Base-by-base conservation (phyloP, 2,329 filamentous ascomycete genomes). In the Neopestalotiopsis sp. region DNA sequence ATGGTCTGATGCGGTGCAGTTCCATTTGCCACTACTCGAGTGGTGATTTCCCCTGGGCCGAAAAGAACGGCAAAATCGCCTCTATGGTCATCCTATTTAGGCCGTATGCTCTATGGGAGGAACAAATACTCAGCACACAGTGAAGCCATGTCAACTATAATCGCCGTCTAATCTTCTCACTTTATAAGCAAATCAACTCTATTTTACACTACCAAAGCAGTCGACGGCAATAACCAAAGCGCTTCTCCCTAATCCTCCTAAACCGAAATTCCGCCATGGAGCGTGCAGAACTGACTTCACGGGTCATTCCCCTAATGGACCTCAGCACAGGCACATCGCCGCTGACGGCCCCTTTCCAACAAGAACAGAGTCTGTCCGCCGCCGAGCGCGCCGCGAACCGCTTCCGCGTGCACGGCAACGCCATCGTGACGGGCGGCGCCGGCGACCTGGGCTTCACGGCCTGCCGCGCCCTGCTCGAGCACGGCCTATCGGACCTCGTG, bases 401-500 rank as follows among this genome's bases (percentile, higher is more conserved):
- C 24, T 82, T 81, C 73, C 68, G 75, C 3, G 69, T 81, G 38
- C 42, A 67, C 0, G 79, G 79, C 20, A 79, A 77, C 49, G 78
- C 74, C 49, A 74, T 79, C 85, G 85, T 93, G 13, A 92, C 91
- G 0, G 91, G 91, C 20, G 91, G 91, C 40, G 87, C 89, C 14
- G 91, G 91, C 4, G 89, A 86, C 12, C 81, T 92, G 0, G 90
- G 88, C 6, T 82, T 90, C 9, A 82, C 84, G 67, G 85, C 86
- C 34, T 87, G 87, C 1, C 81, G 85, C 61, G 91, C 91, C 1
- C 84, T 94, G 24, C 88, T 93, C 49, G 90, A 93, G 78, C 91
- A 93, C 74, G 91, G 91, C 7, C 81, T 89, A 1, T 76, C 81
- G 0, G 88, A 87, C 2, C 80, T 92, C 12, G 84, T 84, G 57